These are phyloP conservation scores for Nissolia schottii DNA, from an alignment of 306 rosid genomes.

Conservation along the genomic window DNA sequence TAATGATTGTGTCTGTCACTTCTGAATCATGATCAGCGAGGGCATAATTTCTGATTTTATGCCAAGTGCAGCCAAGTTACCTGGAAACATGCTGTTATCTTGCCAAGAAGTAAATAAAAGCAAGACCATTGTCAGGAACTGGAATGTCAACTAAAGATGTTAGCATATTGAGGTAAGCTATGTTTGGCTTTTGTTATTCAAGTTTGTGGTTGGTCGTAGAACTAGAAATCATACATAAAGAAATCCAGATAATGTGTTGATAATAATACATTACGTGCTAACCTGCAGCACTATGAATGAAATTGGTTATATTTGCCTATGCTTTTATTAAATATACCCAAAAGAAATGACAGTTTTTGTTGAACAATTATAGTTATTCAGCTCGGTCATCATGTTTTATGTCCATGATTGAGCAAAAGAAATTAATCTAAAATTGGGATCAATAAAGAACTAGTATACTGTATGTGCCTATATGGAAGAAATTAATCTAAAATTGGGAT, in stretches of 20 bases:
- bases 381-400: neutral
- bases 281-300: conserved; percentile 2
- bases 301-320: neutral
- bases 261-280: conserved; percentile 7
- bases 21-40: conserved; percentile 45
- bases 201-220: conserved; percentile 4
- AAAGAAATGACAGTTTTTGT: conserved; percentile 15
- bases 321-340: conserved; percentile 5
- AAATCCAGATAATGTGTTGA: conserved; percentile 6
- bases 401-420: conserved; percentile 11
- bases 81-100: conserved; percentile 26
- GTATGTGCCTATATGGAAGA: too few relatives aligned
- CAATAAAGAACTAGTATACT: conserved; percentile 11
- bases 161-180: conserved; percentile 39
- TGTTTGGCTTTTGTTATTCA: conserved; percentile 4
- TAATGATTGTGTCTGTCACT: conserved; percentile 19
- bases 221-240: neutral
- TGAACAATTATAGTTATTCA: neutral
- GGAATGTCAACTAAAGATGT: conserved; percentile 30
- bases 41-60: conserved; percentile 34
- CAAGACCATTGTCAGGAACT: conserved; percentile 35
- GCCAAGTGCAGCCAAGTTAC: conserved; percentile 30
- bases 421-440: conserved; percentile 14
- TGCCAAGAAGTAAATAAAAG: conserved; percentile 38
- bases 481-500: too few relatives aligned